Evolutionary conservation across 1,284 basidiomycete species (phyloP).

Genomic region (Sporisorium sorghi): DNA sequence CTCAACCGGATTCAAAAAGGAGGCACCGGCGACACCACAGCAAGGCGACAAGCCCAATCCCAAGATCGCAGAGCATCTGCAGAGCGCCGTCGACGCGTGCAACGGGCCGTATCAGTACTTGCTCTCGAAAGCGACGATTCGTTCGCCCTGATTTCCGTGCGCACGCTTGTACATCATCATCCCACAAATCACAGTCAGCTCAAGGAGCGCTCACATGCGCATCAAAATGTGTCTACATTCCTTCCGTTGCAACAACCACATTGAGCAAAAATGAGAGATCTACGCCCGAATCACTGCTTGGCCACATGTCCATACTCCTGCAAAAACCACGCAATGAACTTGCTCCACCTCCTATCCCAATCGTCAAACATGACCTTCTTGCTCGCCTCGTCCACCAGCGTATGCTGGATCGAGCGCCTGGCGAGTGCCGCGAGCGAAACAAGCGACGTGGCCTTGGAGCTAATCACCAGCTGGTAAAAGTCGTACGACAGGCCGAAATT

Average conservation of each 20-base stretch:
- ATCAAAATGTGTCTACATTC: background rate
- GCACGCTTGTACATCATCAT: background rate
- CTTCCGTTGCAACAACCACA: background rate
- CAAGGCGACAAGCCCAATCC: slow-evolving; percentile 39
- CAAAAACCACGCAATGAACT: slow-evolving; percentile 44
- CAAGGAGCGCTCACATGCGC: background rate
- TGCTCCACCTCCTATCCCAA: slow-evolving; percentile 51
- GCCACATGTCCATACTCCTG: slow-evolving; percentile 11
- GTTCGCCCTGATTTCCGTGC: slow-evolving; percentile 19
- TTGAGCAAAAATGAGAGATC: background rate
- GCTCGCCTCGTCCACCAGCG: slow-evolving; percentile 23
- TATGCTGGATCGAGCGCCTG: slow-evolving; percentile 34
- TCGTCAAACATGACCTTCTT: slow-evolving; percentile 30
- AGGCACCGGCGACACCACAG: slow-evolving; percentile 25
- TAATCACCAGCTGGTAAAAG: slow-evolving; percentile 53
- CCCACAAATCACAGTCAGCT: background rate
- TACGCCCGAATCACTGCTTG: background rate
- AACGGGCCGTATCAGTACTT: slow-evolving; percentile 51
- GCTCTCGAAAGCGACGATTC: slow-evolving; percentile 39
- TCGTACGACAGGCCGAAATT: slow-evolving; percentile 74
- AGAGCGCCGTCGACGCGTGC: slow-evolving; percentile 41
- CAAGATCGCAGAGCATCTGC: slow-evolving; percentile 53
- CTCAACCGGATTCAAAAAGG: slow-evolving; percentile 62
- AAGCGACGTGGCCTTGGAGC: slow-evolving; percentile 33
- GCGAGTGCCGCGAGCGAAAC: slow-evolving; percentile 47